phyloP scores from a whole-genome alignment of 108 stramenopile genomes.

The Nannochloropsis gaditana region DNA sequence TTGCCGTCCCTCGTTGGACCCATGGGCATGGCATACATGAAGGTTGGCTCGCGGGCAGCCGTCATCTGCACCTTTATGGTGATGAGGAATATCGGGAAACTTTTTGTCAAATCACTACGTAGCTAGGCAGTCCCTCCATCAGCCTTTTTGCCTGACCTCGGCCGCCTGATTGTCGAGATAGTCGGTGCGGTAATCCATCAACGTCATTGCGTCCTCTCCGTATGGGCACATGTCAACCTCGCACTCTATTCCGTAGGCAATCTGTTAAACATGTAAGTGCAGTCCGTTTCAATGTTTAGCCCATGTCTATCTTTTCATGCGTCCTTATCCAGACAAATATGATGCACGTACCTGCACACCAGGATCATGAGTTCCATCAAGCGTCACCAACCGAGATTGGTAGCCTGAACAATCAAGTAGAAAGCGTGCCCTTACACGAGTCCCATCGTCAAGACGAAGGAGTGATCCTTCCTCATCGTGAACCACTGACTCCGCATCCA shows the following conservation, averaged over 20 bases:
- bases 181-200: constrained; percentile 93
- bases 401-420: constrained; percentile 84
- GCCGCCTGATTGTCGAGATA: constrained; percentile 57
- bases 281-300: not conserved
- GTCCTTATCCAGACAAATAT: not conserved
- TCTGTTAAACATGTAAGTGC: constrained; percentile 53
- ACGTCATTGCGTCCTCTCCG: constrained; percentile 82
- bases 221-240: constrained; percentile 72
- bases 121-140: not conserved
- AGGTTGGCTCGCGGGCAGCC: constrained; percentile 66
- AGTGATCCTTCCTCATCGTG: constrained; percentile 39
- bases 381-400: constrained; percentile 71
- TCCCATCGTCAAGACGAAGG: constrained; percentile 48
- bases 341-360: constrained; percentile 19
- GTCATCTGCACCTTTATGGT: not conserved
- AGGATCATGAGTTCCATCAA: constrained; percentile 59
- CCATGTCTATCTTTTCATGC: constrained; percentile 30
- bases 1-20: constrained; percentile 37
- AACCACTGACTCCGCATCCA: not conserved
- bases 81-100: no score
- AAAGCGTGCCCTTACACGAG: constrained; percentile 64
- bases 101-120: no score
- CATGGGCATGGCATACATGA: constrained; percentile 95
- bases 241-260: constrained; percentile 75
- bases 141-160: constrained; percentile 23